Evolutionary conservation across 2,329 filamentous ascomycete genomes (phyloP).

Genomic region (Byssoonygena ceratinophila): DNA sequence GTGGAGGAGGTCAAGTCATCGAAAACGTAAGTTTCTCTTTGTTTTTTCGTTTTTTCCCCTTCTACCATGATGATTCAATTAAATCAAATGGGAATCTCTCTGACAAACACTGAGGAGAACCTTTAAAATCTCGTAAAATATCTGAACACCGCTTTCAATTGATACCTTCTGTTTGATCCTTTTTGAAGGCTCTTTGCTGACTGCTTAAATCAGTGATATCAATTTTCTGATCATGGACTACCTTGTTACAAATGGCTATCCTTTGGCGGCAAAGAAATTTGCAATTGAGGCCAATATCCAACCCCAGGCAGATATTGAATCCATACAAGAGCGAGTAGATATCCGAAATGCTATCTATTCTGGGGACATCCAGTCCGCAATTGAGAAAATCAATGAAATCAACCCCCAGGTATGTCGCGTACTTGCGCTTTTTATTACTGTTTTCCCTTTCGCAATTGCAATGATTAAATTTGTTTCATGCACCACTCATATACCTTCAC

Average conservation of each 20-base stretch:
- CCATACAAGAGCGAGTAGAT: conserved; percentile 65
- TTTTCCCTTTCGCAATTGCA: conserved; percentile 18
- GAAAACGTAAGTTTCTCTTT: conserved; percentile 61
- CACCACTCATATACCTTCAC: conserved; percentile 94
- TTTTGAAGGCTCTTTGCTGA: conserved; percentile 23
- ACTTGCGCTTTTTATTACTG: conserved; percentile 12
- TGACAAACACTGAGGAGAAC: conserved; percentile 83
- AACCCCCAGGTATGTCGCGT: conserved; percentile 79
- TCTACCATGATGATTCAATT: conserved; percentile 60
- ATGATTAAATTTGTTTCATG: conserved; percentile 99
- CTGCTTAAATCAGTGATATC: conserved; percentile 58
- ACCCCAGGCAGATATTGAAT: conserved; percentile 58
- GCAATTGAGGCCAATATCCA: conserved; percentile 83
- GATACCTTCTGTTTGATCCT: conserved; percentile 5
- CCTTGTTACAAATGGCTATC: conserved; percentile 89
- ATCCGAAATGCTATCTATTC: conserved; percentile 77
- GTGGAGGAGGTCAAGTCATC: conserved; percentile 75
- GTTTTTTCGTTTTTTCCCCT: conserved; percentile 18
- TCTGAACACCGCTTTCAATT: conserved; percentile 43
- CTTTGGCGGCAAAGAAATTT: conserved; percentile 83
- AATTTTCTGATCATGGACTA: conserved; percentile 95
- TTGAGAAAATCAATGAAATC: conserved; percentile 76
- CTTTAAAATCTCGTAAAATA: conserved; percentile 57
- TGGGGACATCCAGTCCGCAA: conserved; percentile 75
- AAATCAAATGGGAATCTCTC: conserved; percentile 99